These are phyloP conservation scores for Sporothrix curviconia DNA, from an alignment of 2,329 filamentous ascomycete species.

Conservation along the genomic window DNA sequence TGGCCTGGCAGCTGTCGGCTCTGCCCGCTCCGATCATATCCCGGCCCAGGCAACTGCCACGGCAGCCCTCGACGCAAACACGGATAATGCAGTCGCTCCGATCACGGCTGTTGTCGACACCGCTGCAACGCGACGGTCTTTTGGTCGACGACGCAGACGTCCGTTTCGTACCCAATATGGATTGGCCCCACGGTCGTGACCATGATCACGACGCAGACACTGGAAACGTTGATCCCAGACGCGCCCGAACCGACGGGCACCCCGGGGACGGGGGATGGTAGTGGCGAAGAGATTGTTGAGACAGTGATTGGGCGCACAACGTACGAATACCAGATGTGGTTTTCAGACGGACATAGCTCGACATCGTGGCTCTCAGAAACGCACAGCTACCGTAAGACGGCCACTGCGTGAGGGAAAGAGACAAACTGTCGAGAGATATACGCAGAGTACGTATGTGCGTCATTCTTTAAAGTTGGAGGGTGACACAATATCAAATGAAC, in stretches of 20 bases:
- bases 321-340: constrained; percentile 12
- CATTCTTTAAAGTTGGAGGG: background rate
- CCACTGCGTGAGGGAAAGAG: background rate
- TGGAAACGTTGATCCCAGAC: constrained; percentile 1
- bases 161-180: constrained; percentile 8
- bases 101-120: no score
- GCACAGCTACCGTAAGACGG: background rate
- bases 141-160: constrained; percentile 9
- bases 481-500: background rate
- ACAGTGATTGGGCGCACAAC: constrained; percentile 10
- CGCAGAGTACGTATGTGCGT: background rate
- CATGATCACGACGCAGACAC: constrained; percentile 7
- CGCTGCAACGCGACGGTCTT: background rate
- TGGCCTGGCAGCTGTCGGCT: no score
- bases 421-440: background rate
- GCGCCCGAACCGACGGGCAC: no score
- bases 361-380: constrained; percentile 13
- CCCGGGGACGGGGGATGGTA: no score
- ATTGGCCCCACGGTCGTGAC: constrained; percentile 9
- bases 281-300: background rate
- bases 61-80: no score
- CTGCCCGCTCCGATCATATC: no score
- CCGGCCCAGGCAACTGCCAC: no score
- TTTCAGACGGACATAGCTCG: constrained; percentile 15
- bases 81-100: no score